A percentile compares a stretch with the other conserved stretches of the same genome.
These are phyloP conservation scores for Sisymbrium altissimum DNA, from an alignment of 345 rosid genomes.

Conservation along the genomic window DNA sequence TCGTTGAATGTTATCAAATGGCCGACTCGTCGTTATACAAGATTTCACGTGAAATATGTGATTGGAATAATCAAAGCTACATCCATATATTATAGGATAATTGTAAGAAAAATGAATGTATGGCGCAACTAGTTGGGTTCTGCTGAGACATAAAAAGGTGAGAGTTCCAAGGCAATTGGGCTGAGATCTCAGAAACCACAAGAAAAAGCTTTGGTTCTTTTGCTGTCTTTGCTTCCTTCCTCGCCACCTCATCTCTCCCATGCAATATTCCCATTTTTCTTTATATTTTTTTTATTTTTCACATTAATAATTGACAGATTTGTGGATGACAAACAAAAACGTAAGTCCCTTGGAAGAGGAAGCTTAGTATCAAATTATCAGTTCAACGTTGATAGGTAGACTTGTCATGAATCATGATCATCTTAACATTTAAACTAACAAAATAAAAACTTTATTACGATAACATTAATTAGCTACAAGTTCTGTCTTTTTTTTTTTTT, in stretches of 20 bases:
- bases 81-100: conserved; percentile 2
- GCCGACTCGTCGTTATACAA: neutral
- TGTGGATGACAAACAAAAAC: conserved; percentile 2
- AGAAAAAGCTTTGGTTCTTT: conserved; percentile 33
- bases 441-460: no score
- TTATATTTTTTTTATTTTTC: neutral
- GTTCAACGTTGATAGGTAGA: neutral
- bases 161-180: conserved; percentile 39
- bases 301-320: neutral
- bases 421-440: neutral
- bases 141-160: conserved; percentile 28
- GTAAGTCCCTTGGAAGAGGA: neutral
- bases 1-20: neutral
- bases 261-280: conserved; percentile 29
- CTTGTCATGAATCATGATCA: neutral
- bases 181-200: conserved; percentile 28
- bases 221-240: conserved; percentile 31
- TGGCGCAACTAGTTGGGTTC: conserved; percentile 32
- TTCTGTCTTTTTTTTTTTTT: no score
- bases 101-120: conserved; percentile 6
- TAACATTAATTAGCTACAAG: no score
- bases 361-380: neutral
- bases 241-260: conserved; percentile 35
- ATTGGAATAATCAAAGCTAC: conserved; percentile 15
- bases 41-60: conserved; percentile 26